phyloP scores from a whole-genome alignment of 2,329 filamentous ascomycete genomes.

The Microsporum canis region DNA sequence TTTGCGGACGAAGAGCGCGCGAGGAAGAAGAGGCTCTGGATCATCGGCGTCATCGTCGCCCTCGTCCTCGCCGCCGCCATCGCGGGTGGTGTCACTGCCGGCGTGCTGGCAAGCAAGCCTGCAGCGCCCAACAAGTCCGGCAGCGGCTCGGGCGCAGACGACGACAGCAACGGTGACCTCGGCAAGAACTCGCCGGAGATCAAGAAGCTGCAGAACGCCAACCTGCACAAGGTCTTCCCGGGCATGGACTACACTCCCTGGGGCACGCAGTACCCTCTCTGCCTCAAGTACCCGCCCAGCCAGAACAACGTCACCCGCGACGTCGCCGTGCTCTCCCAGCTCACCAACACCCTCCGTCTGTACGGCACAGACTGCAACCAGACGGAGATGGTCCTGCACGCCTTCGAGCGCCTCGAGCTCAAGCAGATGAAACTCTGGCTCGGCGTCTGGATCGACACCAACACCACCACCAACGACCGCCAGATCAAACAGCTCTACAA shows the following conservation, averaged over 20 bases:
- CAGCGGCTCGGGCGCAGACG: conserved; percentile 45
- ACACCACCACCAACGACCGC: conserved; percentile 69
- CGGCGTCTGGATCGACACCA: conserved; percentile 82
- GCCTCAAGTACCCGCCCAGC: conserved; percentile 61
- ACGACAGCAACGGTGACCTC: conserved; percentile 58
- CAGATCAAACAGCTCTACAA: conserved; percentile 77
- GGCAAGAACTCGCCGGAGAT: conserved; percentile 66
- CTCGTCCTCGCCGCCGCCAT: conserved; percentile 59
- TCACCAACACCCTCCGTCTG: conserved; percentile 76
- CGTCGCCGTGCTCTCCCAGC: conserved; percentile 75
- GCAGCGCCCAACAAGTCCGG: conserved; percentile 6
- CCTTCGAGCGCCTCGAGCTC: conserved; percentile 62
- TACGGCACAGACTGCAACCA: conserved; percentile 98
- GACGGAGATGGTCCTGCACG: conserved; percentile 81
- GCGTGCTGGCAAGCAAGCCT: conserved; percentile 49
- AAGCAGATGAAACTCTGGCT: conserved; percentile 78
- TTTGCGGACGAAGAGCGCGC: conserved; percentile 51
- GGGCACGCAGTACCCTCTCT: conserved; percentile 81
- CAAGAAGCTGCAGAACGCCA: conserved; percentile 62
- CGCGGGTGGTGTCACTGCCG: conserved; percentile 62
- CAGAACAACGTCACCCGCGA: conserved; percentile 94
- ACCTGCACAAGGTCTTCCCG: conserved; percentile 86
- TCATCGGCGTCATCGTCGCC: conserved; percentile 53
- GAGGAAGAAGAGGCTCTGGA: conserved; percentile 58
- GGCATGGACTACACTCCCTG: conserved; percentile 92